Evolutionary conservation across 352 stramenopile genomes (phyloP), one percentile per base, ranked within the genome.

Genomic region (Globisporangium nunn): DNA sequence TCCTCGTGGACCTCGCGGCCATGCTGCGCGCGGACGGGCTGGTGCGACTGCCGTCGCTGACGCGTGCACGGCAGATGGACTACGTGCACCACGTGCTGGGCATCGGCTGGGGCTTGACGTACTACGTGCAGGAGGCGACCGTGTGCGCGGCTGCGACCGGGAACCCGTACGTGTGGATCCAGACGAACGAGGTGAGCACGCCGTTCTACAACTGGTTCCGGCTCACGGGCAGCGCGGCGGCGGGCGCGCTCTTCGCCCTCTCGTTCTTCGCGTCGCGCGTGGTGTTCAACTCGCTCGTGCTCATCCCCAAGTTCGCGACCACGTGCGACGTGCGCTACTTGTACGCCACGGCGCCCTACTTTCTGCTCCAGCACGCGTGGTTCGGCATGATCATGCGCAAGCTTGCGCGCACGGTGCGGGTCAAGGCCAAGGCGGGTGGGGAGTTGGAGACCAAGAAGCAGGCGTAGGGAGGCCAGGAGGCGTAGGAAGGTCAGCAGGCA

Each of bases 201-300:
- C 66, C 67, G 50, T 91, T 91, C 64, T 91, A 89, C 71, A 88
- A 88, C 57, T 91, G 81, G 81, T 88, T 78, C 54, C 73, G 81
- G 40, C 71, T 88, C 56, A 89, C 74, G 46, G 68, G 84, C 66
- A 88, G 51, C 65, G 67, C 52, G 3, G 37, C 79, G 28, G 81
- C 81, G 0, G 81, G 78, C 33, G 68, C 57, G 37, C 61, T 88
- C 28, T 91, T 91, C 56, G 72, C 60, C 37, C 52, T 55, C 45
- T 73, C 71, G 31, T 91, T 91, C 67, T 91, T 91, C 52, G 58
- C 77, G 57, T 85, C 76, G 45, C 76, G 81, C 33, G 77, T 91
- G 47, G 64, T 71, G 11, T 87, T 88, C 65, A 89, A 91, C 68
- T 75, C 78, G 52, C 15, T 79, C 50, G 85, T 78, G 59, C 63